These are phyloP conservation scores for Chamaecrista fasciculata DNA, from an alignment of 306 rosid genomes.

Conservation along the genomic window DNA sequence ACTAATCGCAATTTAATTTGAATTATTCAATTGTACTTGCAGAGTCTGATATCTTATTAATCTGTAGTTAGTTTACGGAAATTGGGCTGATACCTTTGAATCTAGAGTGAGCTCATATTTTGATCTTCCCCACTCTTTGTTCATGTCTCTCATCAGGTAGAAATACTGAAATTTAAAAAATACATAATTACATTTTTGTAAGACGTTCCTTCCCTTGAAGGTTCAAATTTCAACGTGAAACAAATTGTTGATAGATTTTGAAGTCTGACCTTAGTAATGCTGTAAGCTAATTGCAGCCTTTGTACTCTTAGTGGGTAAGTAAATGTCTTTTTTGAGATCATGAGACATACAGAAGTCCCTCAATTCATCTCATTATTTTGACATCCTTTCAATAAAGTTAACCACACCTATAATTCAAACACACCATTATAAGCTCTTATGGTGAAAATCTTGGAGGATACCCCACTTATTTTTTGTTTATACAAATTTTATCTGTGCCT, in stretches of 20 bases:
- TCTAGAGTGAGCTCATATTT: no score
- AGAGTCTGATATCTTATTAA: conserved; percentile 10
- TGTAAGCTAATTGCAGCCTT: neutral
- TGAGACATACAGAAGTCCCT: neutral
- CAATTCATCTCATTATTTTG: neutral
- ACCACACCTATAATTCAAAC: neutral
- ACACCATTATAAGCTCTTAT: neutral
- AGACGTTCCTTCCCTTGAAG: neutral
- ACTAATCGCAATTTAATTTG: neutral
- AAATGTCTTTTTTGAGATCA: neutral
- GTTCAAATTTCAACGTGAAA: neutral
- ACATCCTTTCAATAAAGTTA: neutral
- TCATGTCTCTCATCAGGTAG: neutral
- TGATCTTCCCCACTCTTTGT: neutral
- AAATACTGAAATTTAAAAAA: no score
- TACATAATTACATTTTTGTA: neutral
- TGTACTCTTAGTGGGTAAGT: neutral
- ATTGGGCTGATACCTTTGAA: no score
- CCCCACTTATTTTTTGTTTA: neutral
- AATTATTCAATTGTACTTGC: neutral
- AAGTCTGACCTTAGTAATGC: neutral
- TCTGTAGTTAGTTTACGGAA: neutral
- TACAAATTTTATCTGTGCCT: conserved; percentile 9
- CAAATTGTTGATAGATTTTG: neutral
- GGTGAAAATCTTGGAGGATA: neutral